Evolutionary conservation across 345 rosid genomes (phyloP).

Genomic region (Melaleuca quinquenervia): DNA sequence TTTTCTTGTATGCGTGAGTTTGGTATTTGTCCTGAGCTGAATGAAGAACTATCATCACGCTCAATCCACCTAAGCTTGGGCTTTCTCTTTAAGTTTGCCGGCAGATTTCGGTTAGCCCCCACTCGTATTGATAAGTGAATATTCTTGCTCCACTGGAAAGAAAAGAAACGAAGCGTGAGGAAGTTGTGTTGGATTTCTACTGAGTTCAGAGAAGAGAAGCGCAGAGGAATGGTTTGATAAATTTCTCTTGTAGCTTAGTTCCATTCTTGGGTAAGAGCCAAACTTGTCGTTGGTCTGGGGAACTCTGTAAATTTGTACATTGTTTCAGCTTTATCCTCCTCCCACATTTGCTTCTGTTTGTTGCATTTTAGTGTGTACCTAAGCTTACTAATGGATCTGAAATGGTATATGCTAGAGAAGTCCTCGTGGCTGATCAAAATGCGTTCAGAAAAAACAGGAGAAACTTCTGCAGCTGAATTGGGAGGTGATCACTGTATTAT

Average conservation of each 20-base stretch:
- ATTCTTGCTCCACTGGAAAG: constrained; percentile 40
- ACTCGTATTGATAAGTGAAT: not conserved
- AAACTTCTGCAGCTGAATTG: not conserved
- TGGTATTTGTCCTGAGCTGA: not conserved
- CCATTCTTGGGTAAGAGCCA: not conserved
- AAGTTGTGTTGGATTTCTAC: constrained; percentile 63
- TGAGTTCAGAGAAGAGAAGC: constrained; percentile 84
- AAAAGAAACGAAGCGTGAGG: constrained; percentile 54
- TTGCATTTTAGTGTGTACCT: not conserved
- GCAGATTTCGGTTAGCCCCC: not conserved
- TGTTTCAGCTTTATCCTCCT: not conserved
- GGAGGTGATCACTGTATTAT: not conserved
- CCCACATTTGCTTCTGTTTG: not conserved
- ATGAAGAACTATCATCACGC: not conserved
- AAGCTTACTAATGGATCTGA: not conserved
- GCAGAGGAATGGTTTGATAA: constrained; percentile 49
- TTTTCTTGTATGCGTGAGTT: not conserved
- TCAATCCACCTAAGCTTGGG: not conserved
- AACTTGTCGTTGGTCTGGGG: not conserved
- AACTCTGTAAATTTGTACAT: not conserved
- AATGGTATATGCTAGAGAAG: not conserved
- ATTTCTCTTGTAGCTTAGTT: not conserved
- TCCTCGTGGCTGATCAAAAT: not conserved
- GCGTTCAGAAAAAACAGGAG: not conserved
- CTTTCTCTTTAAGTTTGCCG: not conserved